Evolutionary conservation across 805 yeast genomes (phyloP), one percentile per base, ranked within the genome.

Genomic region (Jamesozyma piceae): DNA sequence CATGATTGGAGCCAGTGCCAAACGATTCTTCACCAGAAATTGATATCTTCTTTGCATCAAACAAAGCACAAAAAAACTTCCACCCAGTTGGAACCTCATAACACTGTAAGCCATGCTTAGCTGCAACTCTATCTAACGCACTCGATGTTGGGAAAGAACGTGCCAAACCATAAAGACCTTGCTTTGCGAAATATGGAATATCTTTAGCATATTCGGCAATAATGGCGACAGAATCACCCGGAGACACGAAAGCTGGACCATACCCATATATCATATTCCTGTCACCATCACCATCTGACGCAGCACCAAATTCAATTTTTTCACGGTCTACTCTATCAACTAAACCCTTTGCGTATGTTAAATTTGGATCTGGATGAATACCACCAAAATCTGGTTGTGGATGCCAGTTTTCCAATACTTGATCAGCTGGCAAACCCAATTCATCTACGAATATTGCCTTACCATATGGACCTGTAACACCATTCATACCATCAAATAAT

Each of bases 11-110:
- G 35, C 98, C 98, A 15, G 98, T 92, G 58, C 98, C 98, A 58
- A 92, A 92, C 20, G 95, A 82, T 68, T 92, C 98, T 67, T 92
- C 98, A 54, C 98, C 98, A 67, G 98, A 92, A 57, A 92, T 90
- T 45, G 95, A 84, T 54, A 92, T 74, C 68, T 88, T 89, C 57
- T 86, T 78, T 31, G 95, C 88, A 61, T 92, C 98, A 56, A 92
- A 92, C 51, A 92, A 69, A 3, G 95, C 89, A 67, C 97, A 89
- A 75, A 92, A 92, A 62, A 92, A 92, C 66, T 92, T 92, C 98
- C 98, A 92, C 29, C 98, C 98, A n/a, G 98, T 92, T 43, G 98
- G 98, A 4, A 92, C 98, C 66, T 90, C 98, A 65, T 92, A 92
- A 48, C 80, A 70, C 39, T 80, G 67, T 49, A 90, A 67, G 17